Evolutionary conservation across 371 early-diverging fungal genomes (phyloP).

Genomic region (Scutellospora calospora): DNA sequence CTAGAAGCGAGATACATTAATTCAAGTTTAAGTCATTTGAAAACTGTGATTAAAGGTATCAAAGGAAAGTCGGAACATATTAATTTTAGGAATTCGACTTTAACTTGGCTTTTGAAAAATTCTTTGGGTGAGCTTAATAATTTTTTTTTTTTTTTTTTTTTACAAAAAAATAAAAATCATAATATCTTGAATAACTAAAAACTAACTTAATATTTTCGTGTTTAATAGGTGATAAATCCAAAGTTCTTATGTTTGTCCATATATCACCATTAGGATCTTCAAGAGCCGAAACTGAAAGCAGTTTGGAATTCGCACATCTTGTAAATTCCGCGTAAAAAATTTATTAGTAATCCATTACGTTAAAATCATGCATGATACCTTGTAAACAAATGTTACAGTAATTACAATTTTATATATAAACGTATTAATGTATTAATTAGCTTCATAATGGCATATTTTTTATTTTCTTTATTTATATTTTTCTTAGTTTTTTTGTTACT

Average conservation of each 20-base stretch:
- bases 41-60: conserved; percentile 95
- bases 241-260: conserved; percentile 99
- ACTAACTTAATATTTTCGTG: too few relatives aligned
- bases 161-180: neutral
- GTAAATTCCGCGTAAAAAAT: too few relatives aligned
- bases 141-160: neutral
- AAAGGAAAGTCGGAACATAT: conserved; percentile 86
- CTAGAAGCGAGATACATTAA: conserved; percentile 98
- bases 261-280: conserved; percentile 72
- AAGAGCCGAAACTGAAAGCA: conserved; percentile 1
- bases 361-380: too few relatives aligned
- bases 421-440: too few relatives aligned
- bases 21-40: conserved; percentile 90
- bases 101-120: conserved; percentile 92
- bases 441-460: too few relatives aligned
- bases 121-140: conserved; percentile 66
- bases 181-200: too few relatives aligned
- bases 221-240: conserved; percentile 80
- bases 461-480: too few relatives aligned
- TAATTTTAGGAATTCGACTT: conserved; percentile 97
- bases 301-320: conserved; percentile 1
- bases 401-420: too few relatives aligned
- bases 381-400: too few relatives aligned
- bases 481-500: too few relatives aligned
- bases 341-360: too few relatives aligned